Percentiles rank a stretch among this genome's conserved stretches.
These are phyloP conservation scores for Medakamo hakoo DNA, from an alignment of 139 green algal species.

Conservation along the genomic window DNA sequence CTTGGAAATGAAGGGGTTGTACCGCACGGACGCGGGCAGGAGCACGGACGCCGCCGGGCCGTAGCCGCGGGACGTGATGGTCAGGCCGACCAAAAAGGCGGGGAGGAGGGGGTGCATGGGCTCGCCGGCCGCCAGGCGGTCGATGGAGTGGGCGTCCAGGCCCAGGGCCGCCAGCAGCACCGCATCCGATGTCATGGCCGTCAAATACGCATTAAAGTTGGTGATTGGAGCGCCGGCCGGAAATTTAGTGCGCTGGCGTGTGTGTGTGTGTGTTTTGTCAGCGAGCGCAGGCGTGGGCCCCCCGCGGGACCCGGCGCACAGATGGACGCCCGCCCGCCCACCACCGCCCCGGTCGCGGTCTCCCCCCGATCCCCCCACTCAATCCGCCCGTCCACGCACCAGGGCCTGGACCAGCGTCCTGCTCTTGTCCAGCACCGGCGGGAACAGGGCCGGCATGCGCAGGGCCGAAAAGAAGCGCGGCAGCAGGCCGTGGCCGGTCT, in stretches of 20 bases:
- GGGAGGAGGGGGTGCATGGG: constrained; percentile 9
- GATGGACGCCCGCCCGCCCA: too few relatives aligned
- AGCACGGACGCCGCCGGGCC: constrained; percentile 1
- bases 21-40: background rate
- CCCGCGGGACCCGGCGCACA: too few relatives aligned
- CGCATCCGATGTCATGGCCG: constrained; percentile 12
- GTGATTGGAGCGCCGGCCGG: too few relatives aligned
- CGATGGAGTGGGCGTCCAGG: constrained; percentile 11
- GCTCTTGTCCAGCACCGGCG: constrained; percentile 2
- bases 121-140: constrained; percentile 1
- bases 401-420: too few relatives aligned
- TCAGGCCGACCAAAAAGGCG: constrained; percentile 5
- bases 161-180: constrained; percentile 8
- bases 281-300: too few relatives aligned
- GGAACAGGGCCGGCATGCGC: constrained; percentile 3
- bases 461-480: constrained; percentile 11
- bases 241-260: too few relatives aligned
- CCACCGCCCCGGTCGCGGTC: too few relatives aligned
- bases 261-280: too few relatives aligned
- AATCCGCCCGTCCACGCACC: too few relatives aligned
- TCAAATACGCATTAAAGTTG: constrained; percentile 13
- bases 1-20: constrained; percentile 6
- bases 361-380: too few relatives aligned
- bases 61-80: background rate
- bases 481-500: constrained; percentile 12